A percentile compares a stretch with the other conserved stretches of the same genome.
Evolutionary conservation across 2,329 filamentous ascomycete species (phyloP).

Genomic region (Penicillium sp.): DNA sequence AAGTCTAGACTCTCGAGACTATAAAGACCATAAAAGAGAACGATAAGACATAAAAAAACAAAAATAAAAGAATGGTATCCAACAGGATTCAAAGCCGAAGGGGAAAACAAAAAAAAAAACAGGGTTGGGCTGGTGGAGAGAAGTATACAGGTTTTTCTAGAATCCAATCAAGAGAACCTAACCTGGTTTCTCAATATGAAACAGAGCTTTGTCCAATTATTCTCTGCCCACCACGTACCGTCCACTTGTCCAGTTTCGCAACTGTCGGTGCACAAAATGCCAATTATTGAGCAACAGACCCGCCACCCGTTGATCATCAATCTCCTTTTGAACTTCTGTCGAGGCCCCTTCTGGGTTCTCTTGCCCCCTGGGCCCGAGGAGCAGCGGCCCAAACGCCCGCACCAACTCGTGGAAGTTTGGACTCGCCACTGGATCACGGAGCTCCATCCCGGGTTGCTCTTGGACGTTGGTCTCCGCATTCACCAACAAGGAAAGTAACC

Average conservation of each 20-base stretch:
- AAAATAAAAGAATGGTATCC: constrained; percentile 1
- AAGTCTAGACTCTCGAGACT: not conserved
- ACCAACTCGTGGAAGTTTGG: constrained; percentile 32
- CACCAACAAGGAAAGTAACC: constrained; percentile 35
- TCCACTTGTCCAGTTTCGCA: constrained; percentile 27
- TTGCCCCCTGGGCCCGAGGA: constrained; percentile 23
- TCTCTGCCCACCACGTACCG: not conserved
- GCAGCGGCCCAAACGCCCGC: constrained; percentile 35
- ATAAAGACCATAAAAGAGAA: not conserved
- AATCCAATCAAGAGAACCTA: constrained; percentile 2
- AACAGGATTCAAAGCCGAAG: constrained; percentile 5
- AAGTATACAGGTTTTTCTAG: constrained; percentile 1
- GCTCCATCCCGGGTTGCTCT: constrained; percentile 18
- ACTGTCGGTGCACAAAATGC: constrained; percentile 36
- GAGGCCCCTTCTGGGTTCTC: constrained; percentile 9
- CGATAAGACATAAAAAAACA: not conserved
- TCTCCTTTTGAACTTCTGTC: constrained; percentile 24
- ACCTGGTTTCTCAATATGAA: not conserved
- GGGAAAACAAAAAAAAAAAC: not conserved
- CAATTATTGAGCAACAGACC: constrained; percentile 39
- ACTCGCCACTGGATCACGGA: constrained; percentile 21
- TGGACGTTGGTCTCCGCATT: constrained; percentile 22
- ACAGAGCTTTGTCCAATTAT: not conserved
- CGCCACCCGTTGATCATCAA: constrained; percentile 32
- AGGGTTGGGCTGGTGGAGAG: constrained; percentile 2